Conservation (phyloP, 768 basidiomycete species). For the Austroboletus eburneus region DNA sequence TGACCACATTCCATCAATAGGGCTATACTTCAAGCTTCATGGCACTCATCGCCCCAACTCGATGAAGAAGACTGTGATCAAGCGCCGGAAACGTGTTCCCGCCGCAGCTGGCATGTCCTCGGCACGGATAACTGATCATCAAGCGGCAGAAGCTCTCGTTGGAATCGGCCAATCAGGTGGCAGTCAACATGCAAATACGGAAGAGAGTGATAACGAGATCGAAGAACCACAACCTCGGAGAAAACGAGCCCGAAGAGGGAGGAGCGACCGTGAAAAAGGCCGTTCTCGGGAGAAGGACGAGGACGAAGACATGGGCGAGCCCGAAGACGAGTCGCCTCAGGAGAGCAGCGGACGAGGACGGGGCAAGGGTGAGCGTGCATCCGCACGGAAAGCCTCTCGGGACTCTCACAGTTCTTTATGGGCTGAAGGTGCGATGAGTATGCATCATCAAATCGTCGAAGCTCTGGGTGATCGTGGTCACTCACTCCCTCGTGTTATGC, state of each 20-base stretch:
- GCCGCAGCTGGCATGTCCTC: conserved; percentile 57
- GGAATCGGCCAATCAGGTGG: conserved; percentile 61
- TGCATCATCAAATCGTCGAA: conserved; percentile 34
- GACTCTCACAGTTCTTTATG: conserved; percentile 33
- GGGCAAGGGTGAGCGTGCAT: conserved; percentile 37
- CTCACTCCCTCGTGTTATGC: conserved; percentile 31
- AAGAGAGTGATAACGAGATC: conserved; percentile 38
- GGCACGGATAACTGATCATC: conserved; percentile 71
- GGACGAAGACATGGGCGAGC: conserved; percentile 49
- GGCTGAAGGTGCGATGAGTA: conserved; percentile 33
- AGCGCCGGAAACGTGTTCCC: conserved; percentile 94
- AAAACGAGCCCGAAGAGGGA: conserved; percentile 49
- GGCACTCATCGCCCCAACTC: conserved; percentile 95
- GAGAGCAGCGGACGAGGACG: conserved; percentile 29
- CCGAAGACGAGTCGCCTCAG: conserved; percentile 30
- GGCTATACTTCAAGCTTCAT: conserved; percentile 97
- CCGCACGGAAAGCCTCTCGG: conserved; percentile 33
- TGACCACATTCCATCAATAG: conserved; percentile 40
- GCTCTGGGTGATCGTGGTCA: conserved; percentile 33
- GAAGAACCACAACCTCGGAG: conserved; percentile 51
- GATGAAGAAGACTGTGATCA: conserved; percentile 99
- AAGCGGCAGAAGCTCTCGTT: conserved; percentile 85
- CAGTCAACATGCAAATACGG: conserved; percentile 34
- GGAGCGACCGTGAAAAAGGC: conserved; percentile 36
- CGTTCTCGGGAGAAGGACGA: conserved; percentile 38